phyloP scores from a whole-genome alignment of 2,329 filamentous ascomycete genomes.

The Cercospora canescens region DNA sequence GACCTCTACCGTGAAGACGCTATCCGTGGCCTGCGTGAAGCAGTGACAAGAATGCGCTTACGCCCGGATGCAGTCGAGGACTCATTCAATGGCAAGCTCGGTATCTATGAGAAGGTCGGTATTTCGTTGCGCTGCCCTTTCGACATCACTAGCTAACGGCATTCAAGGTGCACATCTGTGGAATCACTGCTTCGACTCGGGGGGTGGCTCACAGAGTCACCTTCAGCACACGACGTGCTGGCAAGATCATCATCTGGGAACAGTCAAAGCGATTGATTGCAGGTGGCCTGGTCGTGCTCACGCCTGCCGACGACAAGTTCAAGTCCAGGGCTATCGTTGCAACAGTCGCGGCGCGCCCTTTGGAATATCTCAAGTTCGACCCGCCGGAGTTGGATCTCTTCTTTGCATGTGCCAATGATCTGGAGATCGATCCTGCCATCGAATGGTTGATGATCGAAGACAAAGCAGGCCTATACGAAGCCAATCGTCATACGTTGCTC shows the following conservation, averaged over 20 bases:
- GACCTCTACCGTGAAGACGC: conserved; percentile 74
- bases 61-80: conserved; percentile 60
- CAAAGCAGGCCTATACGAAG: conserved; percentile 73
- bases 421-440: conserved; percentile 66
- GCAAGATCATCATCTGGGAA: conserved; percentile 68
- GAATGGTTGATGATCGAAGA: conserved; percentile 80
- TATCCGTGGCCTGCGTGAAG: conserved; percentile 66
- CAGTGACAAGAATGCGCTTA: conserved; percentile 58
- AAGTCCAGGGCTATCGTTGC: conserved; percentile 66
- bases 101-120: conserved; percentile 69
- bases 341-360: conserved; percentile 67
- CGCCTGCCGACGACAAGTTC: conserved; percentile 62
- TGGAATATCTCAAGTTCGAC: conserved; percentile 62
- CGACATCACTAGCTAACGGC: conserved; percentile 19
- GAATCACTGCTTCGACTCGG: conserved; percentile 61
- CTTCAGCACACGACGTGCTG: conserved; percentile 67
- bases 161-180: conserved; percentile 63
- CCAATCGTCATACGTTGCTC: conserved; percentile 68
- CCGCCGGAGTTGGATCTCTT: conserved; percentile 75
- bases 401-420: conserved; percentile 62
- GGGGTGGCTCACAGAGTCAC: conserved; percentile 68
- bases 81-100: conserved; percentile 39
- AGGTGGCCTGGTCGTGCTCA: conserved; percentile 57
- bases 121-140: not conserved
- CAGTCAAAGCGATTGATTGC: conserved; percentile 59